A percentile compares a stretch with the other conserved stretches of the same genome.
phyloP scores from a whole-genome alignment of 352 stramenopile genomes.

The Globisporangium ultimum region DNA sequence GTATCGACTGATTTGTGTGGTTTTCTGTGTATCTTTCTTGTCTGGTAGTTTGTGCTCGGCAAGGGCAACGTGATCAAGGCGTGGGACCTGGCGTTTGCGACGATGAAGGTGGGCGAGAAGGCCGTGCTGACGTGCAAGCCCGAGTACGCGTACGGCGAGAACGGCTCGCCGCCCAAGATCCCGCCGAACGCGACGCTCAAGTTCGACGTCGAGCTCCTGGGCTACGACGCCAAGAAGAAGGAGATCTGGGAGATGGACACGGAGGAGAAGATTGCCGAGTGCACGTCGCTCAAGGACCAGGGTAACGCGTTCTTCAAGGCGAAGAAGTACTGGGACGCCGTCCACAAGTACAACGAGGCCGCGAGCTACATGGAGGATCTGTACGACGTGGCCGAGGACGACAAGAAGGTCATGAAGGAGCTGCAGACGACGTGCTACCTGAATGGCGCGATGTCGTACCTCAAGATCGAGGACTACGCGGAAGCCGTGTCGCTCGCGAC shows the following conservation, averaged over 20 bases:
- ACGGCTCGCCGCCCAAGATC: constrained; percentile 92
- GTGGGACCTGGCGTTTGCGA: constrained; percentile 87
- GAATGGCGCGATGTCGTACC: constrained; percentile 93
- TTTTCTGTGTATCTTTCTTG: background rate
- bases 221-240: constrained; percentile 94
- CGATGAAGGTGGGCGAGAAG: constrained; percentile 96
- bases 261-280: constrained; percentile 82
- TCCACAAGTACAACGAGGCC: constrained; percentile 80
- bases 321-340: constrained; percentile 83
- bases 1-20: background rate
- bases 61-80: constrained; percentile 90
- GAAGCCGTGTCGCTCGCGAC: constrained; percentile 79
- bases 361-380: constrained; percentile 85
- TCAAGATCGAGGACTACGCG: constrained; percentile 91
- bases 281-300: constrained; percentile 85
- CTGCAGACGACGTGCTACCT: constrained; percentile 89
- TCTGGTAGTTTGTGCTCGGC: constrained; percentile 69
- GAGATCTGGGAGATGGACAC: constrained; percentile 92
- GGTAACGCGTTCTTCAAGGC: constrained; percentile 93
- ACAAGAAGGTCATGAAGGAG: constrained; percentile 85
- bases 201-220: constrained; percentile 96
- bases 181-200: constrained; percentile 91
- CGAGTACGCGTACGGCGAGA: constrained; percentile 93
- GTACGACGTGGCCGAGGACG: constrained; percentile 82
- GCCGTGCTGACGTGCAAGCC: constrained; percentile 89